Percentiles rank a stretch among this genome's conserved stretches.
Conservation (phyloP, 345 rosid genomes). For the Brassica cretica region DNA sequence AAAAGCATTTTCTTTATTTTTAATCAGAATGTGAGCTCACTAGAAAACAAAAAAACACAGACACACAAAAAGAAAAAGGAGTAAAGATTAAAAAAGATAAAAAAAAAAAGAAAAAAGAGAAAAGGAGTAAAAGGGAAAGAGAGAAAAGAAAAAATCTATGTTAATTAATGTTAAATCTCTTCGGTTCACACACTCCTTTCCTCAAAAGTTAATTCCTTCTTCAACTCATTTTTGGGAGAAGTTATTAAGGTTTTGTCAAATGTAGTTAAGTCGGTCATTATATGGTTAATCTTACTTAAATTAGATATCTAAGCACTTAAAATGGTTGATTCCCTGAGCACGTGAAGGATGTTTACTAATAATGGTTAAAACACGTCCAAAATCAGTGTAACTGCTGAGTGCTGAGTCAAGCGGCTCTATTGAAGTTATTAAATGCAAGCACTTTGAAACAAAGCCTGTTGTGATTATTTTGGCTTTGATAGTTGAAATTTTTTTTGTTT, state of each 20-base stretch:
- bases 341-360: constrained; percentile 35
- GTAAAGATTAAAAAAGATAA: not conserved
- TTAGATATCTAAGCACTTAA: constrained; percentile 10
- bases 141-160: not conserved
- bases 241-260: not conserved
- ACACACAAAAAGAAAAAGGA: not conserved
- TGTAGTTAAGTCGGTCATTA: constrained; percentile 18
- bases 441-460: constrained; percentile 9
- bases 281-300: not conserved
- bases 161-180: not conserved
- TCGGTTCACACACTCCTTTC: not conserved
- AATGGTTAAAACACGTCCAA: constrained; percentile 21
- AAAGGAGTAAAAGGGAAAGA: not conserved
- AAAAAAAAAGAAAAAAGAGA: too few species aligned
- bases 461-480: constrained; percentile 18
- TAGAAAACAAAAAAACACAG: not conserved
- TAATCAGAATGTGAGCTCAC: constrained; percentile 38
- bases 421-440: constrained; percentile 30
- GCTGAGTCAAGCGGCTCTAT: constrained; percentile 21
- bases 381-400: constrained; percentile 30
- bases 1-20: constrained; percentile 35
- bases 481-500: not conserved
- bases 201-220: not conserved
- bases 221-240: not conserved
- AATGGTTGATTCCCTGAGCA: constrained; percentile 33